phyloP scores from a whole-genome alignment of 352 stramenopile genomes.

The Globisporangium megalacanthum region DNA sequence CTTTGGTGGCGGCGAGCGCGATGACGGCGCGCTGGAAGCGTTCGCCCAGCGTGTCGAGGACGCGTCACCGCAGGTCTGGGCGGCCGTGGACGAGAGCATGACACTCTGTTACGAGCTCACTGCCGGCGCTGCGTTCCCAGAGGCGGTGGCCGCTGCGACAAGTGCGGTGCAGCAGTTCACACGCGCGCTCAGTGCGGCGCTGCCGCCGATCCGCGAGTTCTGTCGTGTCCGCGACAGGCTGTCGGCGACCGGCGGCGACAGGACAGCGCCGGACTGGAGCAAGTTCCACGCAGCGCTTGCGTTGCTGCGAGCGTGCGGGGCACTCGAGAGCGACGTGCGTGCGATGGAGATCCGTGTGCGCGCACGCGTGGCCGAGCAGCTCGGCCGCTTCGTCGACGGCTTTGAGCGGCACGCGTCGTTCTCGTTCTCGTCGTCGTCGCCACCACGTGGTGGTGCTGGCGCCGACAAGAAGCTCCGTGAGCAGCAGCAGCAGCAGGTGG shows the following conservation, averaged over 20 bases:
- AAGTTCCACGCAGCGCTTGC: constrained; percentile 67
- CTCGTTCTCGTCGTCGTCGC: constrained; percentile 13
- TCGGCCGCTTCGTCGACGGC: constrained; percentile 25
- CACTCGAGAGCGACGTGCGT: constrained; percentile 45
- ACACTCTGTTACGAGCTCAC: constrained; percentile 55
- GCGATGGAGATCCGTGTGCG: constrained; percentile 37
- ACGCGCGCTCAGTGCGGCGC: constrained; percentile 23
- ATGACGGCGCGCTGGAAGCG: constrained; percentile 34
- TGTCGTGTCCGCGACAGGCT: constrained; percentile 9
- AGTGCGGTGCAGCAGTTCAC: constrained; percentile 43
- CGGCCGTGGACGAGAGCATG: constrained; percentile 44
- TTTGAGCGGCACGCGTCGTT: constrained; percentile 12
- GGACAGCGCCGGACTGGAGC: constrained; percentile 42
- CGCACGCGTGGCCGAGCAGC: constrained; percentile 54
- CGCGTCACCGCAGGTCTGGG: constrained; percentile 29
- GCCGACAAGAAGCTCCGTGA: constrained; percentile 28
- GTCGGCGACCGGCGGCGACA: constrained; percentile 1
- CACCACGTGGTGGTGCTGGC: constrained; percentile 21
- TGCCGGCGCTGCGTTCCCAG: constrained; percentile 49
- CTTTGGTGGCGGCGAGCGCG: constrained; percentile 9
- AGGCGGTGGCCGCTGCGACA: constrained; percentile 37
- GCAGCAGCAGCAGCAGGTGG: constrained; percentile 15
- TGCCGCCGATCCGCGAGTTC: constrained; percentile 42
- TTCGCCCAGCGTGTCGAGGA: constrained; percentile 64
- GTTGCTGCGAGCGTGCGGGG: constrained; percentile 52